Evolutionary conservation across 495 filamentous ascomycete species (phyloP).

Genomic region (Eremomyces bilateralis): DNA sequence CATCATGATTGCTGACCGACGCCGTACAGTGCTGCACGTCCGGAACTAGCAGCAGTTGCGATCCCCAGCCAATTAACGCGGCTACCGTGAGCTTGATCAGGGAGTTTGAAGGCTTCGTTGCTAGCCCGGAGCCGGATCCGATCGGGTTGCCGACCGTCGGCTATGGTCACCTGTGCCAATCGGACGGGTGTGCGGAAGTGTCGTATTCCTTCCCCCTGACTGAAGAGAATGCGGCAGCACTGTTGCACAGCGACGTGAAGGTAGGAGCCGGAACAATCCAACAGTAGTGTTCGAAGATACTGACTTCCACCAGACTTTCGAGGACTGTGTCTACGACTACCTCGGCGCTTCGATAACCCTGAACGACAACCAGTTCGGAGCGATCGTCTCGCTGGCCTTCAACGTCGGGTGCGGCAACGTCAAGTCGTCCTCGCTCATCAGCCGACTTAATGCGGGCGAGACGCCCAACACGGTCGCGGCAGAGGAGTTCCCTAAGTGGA

Average conservation of each 20-base stretch:
- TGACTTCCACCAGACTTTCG: too few species aligned
- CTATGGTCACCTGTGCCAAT: slow-evolving; percentile 28
- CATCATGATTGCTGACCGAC: too few species aligned
- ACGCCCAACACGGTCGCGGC: slow-evolving; percentile 19
- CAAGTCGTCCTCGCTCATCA: slow-evolving; percentile 19
- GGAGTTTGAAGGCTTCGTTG: slow-evolving; percentile 20
- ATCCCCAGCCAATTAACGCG: too few species aligned
- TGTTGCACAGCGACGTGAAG: slow-evolving; percentile 24
- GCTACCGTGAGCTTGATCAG: slow-evolving; percentile 21
- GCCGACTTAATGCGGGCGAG: slow-evolving; percentile 25
- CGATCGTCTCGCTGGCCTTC: slow-evolving; percentile 26
- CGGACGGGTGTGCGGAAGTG: slow-evolving; percentile 22
- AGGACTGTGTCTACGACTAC: too few species aligned
- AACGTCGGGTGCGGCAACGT: slow-evolving; percentile 29
- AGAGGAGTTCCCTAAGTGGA: slow-evolving; percentile 28
- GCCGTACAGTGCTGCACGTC: too few species aligned
- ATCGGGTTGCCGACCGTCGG: slow-evolving; percentile 27
- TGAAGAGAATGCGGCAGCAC: slow-evolving; percentile 18
- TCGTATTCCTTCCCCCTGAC: slow-evolving; percentile 24
- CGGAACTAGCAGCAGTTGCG: too few species aligned
- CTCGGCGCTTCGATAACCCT: too few species aligned
- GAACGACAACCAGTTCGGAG: slow-evolving; percentile 29
- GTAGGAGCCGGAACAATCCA: too few species aligned
- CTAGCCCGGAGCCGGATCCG: slow-evolving; percentile 19
- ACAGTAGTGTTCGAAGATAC: too few species aligned